Evolutionary conservation across 805 yeast genomes (phyloP).

Genomic region (Barnettozyma vustinii): DNA sequence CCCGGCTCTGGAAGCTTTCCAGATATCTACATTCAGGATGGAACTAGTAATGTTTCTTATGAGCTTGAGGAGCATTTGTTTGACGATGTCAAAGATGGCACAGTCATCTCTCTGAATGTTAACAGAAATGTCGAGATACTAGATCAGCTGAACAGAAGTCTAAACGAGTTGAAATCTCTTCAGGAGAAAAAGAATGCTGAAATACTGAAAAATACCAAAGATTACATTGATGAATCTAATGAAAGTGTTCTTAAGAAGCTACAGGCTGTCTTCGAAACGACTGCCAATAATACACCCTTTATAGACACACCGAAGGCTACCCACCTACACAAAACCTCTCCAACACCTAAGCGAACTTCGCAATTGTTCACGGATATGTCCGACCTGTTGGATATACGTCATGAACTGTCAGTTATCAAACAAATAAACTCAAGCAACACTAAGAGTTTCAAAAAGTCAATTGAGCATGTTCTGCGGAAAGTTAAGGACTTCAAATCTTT

Average conservation of each 20-base stretch:
- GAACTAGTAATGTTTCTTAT: conserved; percentile 53
- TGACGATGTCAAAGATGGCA: conserved; percentile 53
- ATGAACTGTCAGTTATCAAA: conserved; percentile 53
- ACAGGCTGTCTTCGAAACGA: conserved; percentile 10
- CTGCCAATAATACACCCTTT: not conserved
- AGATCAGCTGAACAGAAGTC: conserved; percentile 12
- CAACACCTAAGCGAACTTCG: conserved; percentile 4
- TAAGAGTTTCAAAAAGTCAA: conserved; percentile 34
- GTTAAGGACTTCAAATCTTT: conserved; percentile 47
- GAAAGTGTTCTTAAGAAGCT: conserved; percentile 15
- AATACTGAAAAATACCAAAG: conserved; percentile 15
- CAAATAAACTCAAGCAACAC: conserved; percentile 48
- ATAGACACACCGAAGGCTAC: not conserved
- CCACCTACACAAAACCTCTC: not conserved
- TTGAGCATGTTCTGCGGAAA: conserved; percentile 39
- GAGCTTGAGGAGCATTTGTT: conserved; percentile 72
- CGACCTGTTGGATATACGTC: conserved; percentile 39
- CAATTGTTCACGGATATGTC: conserved; percentile 15
- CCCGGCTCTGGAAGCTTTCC: conserved; percentile 74
- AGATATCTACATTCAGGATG: conserved; percentile 67
- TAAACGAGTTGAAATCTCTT: conserved; percentile 17
- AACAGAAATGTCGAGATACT: conserved; percentile 27
- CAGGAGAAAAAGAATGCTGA: conserved; percentile 12
- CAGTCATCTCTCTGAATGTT: conserved; percentile 54
- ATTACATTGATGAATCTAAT: conserved; percentile 24